phyloP scores from a whole-genome alignment of 2,329 filamentous ascomycete species.

The Pseudomassariella vexata region DNA sequence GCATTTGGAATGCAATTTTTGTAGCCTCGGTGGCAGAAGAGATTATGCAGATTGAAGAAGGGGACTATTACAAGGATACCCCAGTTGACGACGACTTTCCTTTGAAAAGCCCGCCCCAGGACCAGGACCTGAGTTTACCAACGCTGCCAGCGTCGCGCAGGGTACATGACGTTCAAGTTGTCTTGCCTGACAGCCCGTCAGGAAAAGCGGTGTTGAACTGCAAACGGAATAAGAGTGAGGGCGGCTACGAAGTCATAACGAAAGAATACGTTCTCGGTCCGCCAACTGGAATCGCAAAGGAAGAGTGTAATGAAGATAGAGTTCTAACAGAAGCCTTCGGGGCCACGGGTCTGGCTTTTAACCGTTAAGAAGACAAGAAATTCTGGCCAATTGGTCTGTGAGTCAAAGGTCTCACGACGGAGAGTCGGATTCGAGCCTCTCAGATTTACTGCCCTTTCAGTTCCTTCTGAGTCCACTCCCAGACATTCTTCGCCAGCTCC shows the following conservation, averaged over 20 bases:
- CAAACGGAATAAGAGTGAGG: not conserved
- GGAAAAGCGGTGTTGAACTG: not conserved
- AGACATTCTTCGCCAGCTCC: conserved; percentile 20
- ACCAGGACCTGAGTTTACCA: conserved; percentile 10
- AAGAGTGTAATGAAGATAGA: too few species aligned
- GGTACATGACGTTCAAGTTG: conserved; percentile 12
- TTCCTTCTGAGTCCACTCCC: conserved; percentile 28
- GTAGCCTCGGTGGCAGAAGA: conserved; percentile 25
- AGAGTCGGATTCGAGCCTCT: too few species aligned
- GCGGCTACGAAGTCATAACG: not conserved
- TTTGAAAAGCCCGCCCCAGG: not conserved
- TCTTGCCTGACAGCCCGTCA: not conserved
- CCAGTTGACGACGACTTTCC: not conserved
- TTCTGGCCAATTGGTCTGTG: too few species aligned
- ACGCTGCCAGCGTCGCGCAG: conserved; percentile 12
- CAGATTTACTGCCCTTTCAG: conserved; percentile 11
- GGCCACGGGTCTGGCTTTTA: too few species aligned
- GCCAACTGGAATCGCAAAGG: too few species aligned
- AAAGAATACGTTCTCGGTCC: not conserved
- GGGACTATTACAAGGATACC: conserved; percentile 13
- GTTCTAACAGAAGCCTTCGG: too few species aligned
- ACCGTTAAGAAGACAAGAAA: too few species aligned
- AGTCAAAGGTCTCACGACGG: too few species aligned
- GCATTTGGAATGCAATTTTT: conserved; percentile 32
- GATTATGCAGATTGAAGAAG: conserved; percentile 33